Evolutionary conservation across 2,329 filamentous ascomycete genomes (phyloP).

Genomic region (Myotisia sp.): DNA sequence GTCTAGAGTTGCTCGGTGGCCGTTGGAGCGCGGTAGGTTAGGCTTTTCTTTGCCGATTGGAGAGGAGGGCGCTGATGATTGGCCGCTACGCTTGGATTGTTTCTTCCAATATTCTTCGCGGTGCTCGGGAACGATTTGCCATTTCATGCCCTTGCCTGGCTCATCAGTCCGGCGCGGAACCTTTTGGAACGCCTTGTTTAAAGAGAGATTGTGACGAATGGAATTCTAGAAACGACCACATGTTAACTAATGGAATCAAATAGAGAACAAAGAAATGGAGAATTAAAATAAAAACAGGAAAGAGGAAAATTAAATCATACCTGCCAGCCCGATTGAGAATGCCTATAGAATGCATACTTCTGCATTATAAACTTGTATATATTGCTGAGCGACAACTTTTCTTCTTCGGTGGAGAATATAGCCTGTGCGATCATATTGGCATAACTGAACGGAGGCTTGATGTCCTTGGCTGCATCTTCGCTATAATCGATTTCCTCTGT

Average conservation of each 20-base stretch:
- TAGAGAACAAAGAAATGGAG: neutral
- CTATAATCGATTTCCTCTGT: conserved; percentile 46
- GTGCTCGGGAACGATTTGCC: conserved; percentile 76
- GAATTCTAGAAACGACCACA: conserved; percentile 57
- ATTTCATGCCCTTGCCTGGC: conserved; percentile 98
- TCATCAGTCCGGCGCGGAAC: conserved; percentile 85
- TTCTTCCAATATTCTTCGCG: conserved; percentile 79
- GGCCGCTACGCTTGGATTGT: conserved; percentile 30
- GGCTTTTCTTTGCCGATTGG: conserved; percentile 30
- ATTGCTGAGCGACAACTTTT: conserved; percentile 77
- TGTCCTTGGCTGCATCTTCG: conserved; percentile 67
- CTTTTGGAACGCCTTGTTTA: conserved; percentile 92
- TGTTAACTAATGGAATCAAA: conserved; percentile 5
- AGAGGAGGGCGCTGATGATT: conserved; percentile 34
- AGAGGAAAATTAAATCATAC: conserved; percentile 33
- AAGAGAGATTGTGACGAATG: conserved; percentile 86
- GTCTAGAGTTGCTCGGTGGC: conserved; percentile 15
- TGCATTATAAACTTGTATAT: conserved; percentile 90
- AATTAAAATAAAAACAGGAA: neutral
- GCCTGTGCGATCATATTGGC: conserved; percentile 94
- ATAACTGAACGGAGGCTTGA: conserved; percentile 94
- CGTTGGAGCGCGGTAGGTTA: conserved; percentile 24
- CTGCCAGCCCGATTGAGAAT: conserved; percentile 83
- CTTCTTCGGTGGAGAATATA: conserved; percentile 71
- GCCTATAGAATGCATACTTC: conserved; percentile 84